Conservation (phyloP, 2,329 filamentous ascomycete genomes). For the Verticillium klebahnii region DNA sequence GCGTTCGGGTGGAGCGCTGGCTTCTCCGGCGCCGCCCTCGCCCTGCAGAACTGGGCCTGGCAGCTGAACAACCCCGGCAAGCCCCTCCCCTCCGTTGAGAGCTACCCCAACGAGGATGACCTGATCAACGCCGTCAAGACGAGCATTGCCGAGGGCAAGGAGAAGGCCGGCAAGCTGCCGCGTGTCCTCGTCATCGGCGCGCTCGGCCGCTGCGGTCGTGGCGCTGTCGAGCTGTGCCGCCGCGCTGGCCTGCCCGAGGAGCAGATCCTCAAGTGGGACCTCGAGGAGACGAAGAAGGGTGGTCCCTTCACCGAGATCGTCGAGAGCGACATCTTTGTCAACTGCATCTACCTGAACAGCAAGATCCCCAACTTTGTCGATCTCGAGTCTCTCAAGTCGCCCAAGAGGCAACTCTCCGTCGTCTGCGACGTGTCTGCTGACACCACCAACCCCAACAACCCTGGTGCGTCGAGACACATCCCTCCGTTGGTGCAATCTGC, state of each 20-base stretch:
- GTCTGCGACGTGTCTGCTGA: conserved; percentile 64
- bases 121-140: conserved; percentile 72
- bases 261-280: conserved; percentile 63
- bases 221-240: conserved; percentile 75
- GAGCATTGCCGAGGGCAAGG: conserved; percentile 62
- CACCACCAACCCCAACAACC: not conserved
- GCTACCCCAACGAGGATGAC: conserved; percentile 69
- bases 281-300: conserved; percentile 68
- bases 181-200: conserved; percentile 81
- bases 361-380: conserved; percentile 68
- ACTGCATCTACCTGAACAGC: conserved; percentile 78
- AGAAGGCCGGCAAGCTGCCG: conserved; percentile 62
- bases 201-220: conserved; percentile 76
- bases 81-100: conserved; percentile 60
- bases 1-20: conserved; percentile 73
- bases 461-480: not conserved
- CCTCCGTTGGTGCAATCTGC: conserved; percentile 36
- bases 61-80: conserved; percentile 68
- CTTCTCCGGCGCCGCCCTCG: conserved; percentile 69
- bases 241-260: conserved; percentile 67
- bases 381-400: conserved; percentile 59
- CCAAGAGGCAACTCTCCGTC: conserved; percentile 70
- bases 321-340: conserved; percentile 72
- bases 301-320: conserved; percentile 78
- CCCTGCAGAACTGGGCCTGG: conserved; percentile 77